Base-by-base conservation (phyloP, 2,329 filamentous ascomycete species). In the Exophiala viscosa region DNA sequence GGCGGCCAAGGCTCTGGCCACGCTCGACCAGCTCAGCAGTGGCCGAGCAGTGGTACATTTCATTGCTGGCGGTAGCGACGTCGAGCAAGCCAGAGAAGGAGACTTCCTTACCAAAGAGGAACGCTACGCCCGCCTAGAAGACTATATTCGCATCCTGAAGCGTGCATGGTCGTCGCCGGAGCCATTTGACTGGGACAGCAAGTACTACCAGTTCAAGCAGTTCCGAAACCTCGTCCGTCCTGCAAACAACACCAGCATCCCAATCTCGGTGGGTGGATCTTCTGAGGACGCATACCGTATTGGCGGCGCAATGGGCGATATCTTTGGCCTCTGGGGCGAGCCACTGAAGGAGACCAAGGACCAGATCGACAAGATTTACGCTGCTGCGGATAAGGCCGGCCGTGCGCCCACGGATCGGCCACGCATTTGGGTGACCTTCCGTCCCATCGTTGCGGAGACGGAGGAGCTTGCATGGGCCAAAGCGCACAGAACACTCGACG, bases 221-320 rank as follows among this genome's bases (percentile, higher is more conserved):
- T 84, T 82, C 66, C 72, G 70, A 55, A 82, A 77, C 68, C 67
- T 67, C 2, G 79, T 84, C 1, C 74, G 75, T 0, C 81, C 80
- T 0, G 70, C 73, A 5, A 77, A 80, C 18, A 80, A 86, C 41
- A 87, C 93, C 64, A 84, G 86, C 28, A 79, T 81, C 13, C 88
- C 86, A 64, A 80, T 96, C 61, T 75, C 89, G 50, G 85, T 91
- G 57, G 87, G 82, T 2, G 86, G 85, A 35, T 84, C 83, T 3
- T 86, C 88, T 59, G 86, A 90, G 45, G 86, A 88, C 3, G 87
- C 88, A 14, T 96, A 95, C 66, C 77, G 80, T 17, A 71, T 83
- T 35, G 81, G 81, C 18, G 81, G 81, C 23, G 69, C 75, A 0
- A 70, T 83, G 2, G 81, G 75, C 23, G 81, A 84, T 57, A 84